These are phyloP conservation scores for Xylaria longipes DNA, from an alignment of 495 filamentous ascomycete species.

Conservation along the genomic window DNA sequence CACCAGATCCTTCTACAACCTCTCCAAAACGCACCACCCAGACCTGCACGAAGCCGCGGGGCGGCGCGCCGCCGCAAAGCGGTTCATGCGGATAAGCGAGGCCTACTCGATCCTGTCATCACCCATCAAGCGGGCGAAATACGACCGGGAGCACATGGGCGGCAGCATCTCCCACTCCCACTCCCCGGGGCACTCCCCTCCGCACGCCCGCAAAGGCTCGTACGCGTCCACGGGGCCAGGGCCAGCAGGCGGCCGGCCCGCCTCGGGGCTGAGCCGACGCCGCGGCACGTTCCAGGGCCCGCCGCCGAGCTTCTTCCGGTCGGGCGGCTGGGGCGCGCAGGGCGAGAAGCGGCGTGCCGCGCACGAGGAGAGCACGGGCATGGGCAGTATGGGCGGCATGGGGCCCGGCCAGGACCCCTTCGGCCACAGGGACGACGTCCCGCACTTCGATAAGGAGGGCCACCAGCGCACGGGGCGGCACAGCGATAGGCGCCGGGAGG, in stretches of 20 bases:
- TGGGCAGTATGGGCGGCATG: constrained; percentile 50
- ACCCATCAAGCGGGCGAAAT: constrained; percentile 71
- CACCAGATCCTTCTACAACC: constrained; percentile 76
- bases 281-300: constrained; percentile 79
- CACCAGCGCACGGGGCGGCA: constrained; percentile 63
- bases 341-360: constrained; percentile 54
- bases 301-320: constrained; percentile 85
- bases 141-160: constrained; percentile 73
- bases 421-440: constrained; percentile 67
- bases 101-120: constrained; percentile 83
- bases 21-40: constrained; percentile 93
- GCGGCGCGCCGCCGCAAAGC: constrained; percentile 60
- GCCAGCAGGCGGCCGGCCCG: constrained; percentile 71
- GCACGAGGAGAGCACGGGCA: constrained; percentile 50
- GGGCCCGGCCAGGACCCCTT: constrained; percentile 53
- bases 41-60: constrained; percentile 86
- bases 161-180: constrained; percentile 32
- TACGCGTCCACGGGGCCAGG: constrained; percentile 60
- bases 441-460: constrained; percentile 70
- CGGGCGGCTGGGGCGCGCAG: constrained; percentile 72
- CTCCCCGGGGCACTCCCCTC: constrained; percentile 32
- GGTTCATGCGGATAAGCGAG: constrained; percentile 85
- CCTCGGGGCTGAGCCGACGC: constrained; percentile 80
- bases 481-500: constrained; percentile 47
- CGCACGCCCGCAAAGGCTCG: constrained; percentile 38